A percentile compares a stretch with the other conserved stretches of the same genome.
Conservation (phyloP, 345 rosid genomes). For the Iberis pinnata region DNA sequence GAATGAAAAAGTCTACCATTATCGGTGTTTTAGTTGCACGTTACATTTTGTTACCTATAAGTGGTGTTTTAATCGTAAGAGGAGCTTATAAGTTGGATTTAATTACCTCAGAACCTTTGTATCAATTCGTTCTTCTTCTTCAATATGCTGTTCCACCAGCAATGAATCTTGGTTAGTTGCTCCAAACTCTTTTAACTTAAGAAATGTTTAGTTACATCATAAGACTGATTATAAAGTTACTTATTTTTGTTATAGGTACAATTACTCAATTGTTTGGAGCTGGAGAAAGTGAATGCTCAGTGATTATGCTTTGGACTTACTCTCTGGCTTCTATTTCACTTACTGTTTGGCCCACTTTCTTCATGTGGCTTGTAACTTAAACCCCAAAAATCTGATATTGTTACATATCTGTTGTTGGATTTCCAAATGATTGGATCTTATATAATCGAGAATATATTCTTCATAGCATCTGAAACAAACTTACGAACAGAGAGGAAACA, state of each 20-base stretch:
- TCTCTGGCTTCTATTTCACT: constrained; percentile 52
- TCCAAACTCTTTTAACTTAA: not conserved
- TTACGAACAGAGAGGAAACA: too few relatives aligned
- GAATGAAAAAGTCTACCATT: constrained; percentile 31
- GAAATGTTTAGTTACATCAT: not conserved
- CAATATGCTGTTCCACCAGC: constrained; percentile 74
- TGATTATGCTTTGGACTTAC: constrained; percentile 62
- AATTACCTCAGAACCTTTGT: constrained; percentile 47
- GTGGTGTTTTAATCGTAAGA: constrained; percentile 48
- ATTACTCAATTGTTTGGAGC: constrained; percentile 58
- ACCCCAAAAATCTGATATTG: not conserved
- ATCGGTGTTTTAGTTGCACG: constrained; percentile 44
- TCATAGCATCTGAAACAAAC: too few relatives aligned
- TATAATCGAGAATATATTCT: too few relatives aligned
- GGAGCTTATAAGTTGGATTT: constrained; percentile 43
- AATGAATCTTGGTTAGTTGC: constrained; percentile 51
- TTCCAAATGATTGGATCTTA: not conserved
- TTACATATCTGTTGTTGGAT: not conserved
- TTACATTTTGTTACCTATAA: constrained; percentile 43
- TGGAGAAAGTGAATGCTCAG: constrained; percentile 64
- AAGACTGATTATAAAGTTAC: not conserved
- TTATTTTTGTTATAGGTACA: constrained; percentile 41
- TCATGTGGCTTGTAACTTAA: constrained; percentile 59
- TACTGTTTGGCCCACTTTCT: constrained; percentile 59
- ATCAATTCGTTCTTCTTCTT: constrained; percentile 52